Evolutionary conservation across 2,329 filamentous ascomycete species (phyloP).

Genomic region (Fusarium staphyleae): DNA sequence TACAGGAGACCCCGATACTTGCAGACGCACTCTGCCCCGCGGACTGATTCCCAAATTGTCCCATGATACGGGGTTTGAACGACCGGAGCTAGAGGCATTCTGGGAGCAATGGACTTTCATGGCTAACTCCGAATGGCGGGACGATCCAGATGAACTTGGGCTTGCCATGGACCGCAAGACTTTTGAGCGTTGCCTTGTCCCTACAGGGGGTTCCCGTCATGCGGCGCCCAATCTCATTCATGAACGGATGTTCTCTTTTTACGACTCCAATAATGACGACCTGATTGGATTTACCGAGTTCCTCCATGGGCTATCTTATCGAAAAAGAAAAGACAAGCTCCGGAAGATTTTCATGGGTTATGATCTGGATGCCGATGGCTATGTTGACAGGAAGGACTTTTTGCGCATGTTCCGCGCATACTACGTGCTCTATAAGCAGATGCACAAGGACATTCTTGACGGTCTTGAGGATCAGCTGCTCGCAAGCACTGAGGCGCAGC

Average conservation of each 20-base stretch:
- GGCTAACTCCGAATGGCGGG: constrained; percentile 82
- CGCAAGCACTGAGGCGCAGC: constrained; percentile 76
- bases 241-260: constrained; percentile 96
- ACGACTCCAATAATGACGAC: constrained; percentile 88
- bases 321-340: constrained; percentile 73
- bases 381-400: constrained; percentile 84
- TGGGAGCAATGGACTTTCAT: constrained; percentile 98
- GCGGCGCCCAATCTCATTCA: constrained; percentile 88
- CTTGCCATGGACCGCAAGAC: constrained; percentile 91
- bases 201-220: constrained; percentile 79
- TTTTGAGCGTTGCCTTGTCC: constrained; percentile 89
- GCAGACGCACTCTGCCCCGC: constrained; percentile 71
- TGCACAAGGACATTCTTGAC: constrained; percentile 83
- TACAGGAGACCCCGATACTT: constrained; percentile 80
- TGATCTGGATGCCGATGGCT: constrained; percentile 89
- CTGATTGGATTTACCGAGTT: constrained; percentile 95
- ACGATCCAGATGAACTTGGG: constrained; percentile 78
- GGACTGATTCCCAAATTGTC: constrained; percentile 72
- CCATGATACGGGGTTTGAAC: constrained; percentile 78
- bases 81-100: constrained; percentile 86
- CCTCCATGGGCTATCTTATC: constrained; percentile 77
- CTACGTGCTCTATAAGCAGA: constrained; percentile 87
- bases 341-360: constrained; percentile 84
- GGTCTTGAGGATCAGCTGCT: constrained; percentile 80
- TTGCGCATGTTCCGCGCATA: constrained; percentile 91